Evolutionary conservation across 768 basidiomycete species (phyloP), one percentile per base, ranked within the genome.

Genomic region (Phylloporus sp.): DNA sequence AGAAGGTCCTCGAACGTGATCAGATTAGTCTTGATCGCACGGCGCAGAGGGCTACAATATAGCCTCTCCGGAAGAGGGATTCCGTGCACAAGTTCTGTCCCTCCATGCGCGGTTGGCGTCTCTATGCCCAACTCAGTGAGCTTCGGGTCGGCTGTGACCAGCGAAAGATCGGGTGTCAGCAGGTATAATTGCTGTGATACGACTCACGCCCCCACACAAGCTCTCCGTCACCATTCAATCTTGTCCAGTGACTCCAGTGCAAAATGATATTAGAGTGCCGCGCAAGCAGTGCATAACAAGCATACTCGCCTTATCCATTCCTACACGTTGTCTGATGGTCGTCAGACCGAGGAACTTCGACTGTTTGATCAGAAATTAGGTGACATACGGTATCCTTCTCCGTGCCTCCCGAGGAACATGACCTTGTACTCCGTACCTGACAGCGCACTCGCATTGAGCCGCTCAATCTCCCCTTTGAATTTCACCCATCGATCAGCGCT

Each of bases 121-220:
- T 65, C 58, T 34, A 78, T 64, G 1, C 88, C 88, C 5, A 77
- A 56, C 0, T 63, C 59, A 0, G 87, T 89, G 27, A 89, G 76
- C 26, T 79, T 71, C 2, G 87, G 81, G 60, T 89, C 86, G 26
- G 87, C 85, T 85, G 50, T 52, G 55, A 18, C 47, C 11, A 26
- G 38, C 31, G 34, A 26, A 29, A 38, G 35, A 8, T 45, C 20
- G 22, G 34, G 55, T 18, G 49, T 20, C 18, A 54, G 29, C 22
- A 11, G 41, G 27, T 34, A 31, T 10, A 1, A 7, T 6, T 23
- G 15, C 8, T 8, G 41, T 4, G 12, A 40, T 18, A 39, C 9
- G 18, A n/a, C 77, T 85, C 64, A 85, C 85, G 88, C 15, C 88
- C 88, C 89, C 89, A 91, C 10, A 70, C 70, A 10, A 87, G 64